phyloP scores from a whole-genome alignment of 257 asterid species.

The Jacaranda mimosifolia region DNA sequence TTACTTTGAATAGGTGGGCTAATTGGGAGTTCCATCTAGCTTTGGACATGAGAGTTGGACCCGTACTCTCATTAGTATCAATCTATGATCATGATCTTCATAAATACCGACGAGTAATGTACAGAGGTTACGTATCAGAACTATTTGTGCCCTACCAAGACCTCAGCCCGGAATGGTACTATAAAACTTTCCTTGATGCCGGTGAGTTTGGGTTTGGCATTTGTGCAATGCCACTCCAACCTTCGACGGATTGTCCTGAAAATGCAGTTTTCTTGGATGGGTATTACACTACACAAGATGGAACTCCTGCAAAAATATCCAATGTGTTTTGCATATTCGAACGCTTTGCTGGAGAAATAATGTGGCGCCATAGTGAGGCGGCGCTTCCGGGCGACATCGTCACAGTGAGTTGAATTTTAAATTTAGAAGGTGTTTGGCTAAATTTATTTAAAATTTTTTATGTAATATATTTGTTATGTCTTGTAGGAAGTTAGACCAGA shows the following conservation, averaged over 20 bases:
- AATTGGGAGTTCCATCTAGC: slow-evolving; percentile 60
- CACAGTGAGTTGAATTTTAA: slow-evolving; percentile 1
- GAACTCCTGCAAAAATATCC: slow-evolving; percentile 36
- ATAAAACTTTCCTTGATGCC: slow-evolving; percentile 47
- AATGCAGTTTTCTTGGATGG: slow-evolving; percentile 62
- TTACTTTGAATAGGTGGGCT: slow-evolving; percentile 49
- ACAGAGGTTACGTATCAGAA: slow-evolving; percentile 60
- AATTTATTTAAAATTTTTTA: too few relatives aligned
- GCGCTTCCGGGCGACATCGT: slow-evolving; percentile 16
- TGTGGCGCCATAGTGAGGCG: slow-evolving; percentile 45
- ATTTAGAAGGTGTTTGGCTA: not conserved
- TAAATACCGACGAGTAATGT: slow-evolving; percentile 48
- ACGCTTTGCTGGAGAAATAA: slow-evolving; percentile 54
- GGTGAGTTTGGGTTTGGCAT: slow-evolving; percentile 60
- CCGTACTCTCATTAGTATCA: slow-evolving; percentile 57
- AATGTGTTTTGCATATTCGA: slow-evolving; percentile 61
- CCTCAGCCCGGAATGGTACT: slow-evolving; percentile 56
- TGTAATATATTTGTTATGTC: not conserved
- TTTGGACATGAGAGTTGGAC: slow-evolving; percentile 63
- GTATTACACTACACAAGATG: slow-evolving; percentile 39
- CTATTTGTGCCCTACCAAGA: slow-evolving; percentile 69
- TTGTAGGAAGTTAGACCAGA: slow-evolving; percentile 42
- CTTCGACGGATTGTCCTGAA: slow-evolving; percentile 53
- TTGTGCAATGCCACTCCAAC: slow-evolving; percentile 47
- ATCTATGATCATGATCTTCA: slow-evolving; percentile 48